A percentile compares a stretch with the other conserved stretches of the same genome.
These are phyloP conservation scores for Coemansia reversa DNA, from an alignment of 192 early-diverging fungal species.

Conservation along the genomic window DNA sequence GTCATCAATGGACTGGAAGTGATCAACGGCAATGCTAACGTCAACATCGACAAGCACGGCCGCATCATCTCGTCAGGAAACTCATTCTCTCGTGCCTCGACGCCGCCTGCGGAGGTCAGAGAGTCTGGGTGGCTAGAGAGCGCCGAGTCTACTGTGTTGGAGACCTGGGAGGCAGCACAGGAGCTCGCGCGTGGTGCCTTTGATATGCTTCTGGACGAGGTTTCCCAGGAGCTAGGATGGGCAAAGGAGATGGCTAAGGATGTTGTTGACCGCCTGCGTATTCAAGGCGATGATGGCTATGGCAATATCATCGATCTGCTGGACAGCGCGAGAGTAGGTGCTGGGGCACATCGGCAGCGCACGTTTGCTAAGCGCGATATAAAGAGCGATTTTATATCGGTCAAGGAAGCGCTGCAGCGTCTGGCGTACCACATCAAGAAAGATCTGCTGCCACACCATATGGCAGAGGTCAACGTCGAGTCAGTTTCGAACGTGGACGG, in stretches of 20 bases:
- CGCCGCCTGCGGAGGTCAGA: not conserved
- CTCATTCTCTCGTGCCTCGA: slow-evolving; percentile 25
- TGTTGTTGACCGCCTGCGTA: slow-evolving; percentile 25
- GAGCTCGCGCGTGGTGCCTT: slow-evolving; percentile 31
- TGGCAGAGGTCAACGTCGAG: slow-evolving; percentile 23
- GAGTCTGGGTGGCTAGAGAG: slow-evolving; percentile 17
- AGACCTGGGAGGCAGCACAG: slow-evolving; percentile 41
- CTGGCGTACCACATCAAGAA: slow-evolving; percentile 62
- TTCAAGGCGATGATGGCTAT: slow-evolving; percentile 16
- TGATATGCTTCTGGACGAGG: slow-evolving; percentile 17
- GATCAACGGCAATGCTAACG: slow-evolving; percentile 62
- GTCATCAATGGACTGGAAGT: slow-evolving; percentile 56
- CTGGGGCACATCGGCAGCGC: slow-evolving; percentile 9
- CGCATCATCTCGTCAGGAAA: slow-evolving; percentile 52
- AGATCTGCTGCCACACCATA: slow-evolving; percentile 53
- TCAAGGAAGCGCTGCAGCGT: slow-evolving; percentile 64
- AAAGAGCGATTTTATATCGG: slow-evolving; percentile 46
- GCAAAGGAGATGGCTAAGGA: slow-evolving; percentile 29
- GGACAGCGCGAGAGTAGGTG: not conserved
- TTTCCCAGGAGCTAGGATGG: slow-evolving; percentile 22
- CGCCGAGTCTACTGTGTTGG: slow-evolving; percentile 29
- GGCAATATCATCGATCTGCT: slow-evolving; percentile 25
- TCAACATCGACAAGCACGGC: slow-evolving; percentile 53
- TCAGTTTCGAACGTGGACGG: slow-evolving; percentile 28
- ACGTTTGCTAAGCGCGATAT: slow-evolving; percentile 14